These are phyloP conservation scores for Daldinia sp. DNA, from an alignment of 2,329 filamentous ascomycete species.

Conservation along the genomic window DNA sequence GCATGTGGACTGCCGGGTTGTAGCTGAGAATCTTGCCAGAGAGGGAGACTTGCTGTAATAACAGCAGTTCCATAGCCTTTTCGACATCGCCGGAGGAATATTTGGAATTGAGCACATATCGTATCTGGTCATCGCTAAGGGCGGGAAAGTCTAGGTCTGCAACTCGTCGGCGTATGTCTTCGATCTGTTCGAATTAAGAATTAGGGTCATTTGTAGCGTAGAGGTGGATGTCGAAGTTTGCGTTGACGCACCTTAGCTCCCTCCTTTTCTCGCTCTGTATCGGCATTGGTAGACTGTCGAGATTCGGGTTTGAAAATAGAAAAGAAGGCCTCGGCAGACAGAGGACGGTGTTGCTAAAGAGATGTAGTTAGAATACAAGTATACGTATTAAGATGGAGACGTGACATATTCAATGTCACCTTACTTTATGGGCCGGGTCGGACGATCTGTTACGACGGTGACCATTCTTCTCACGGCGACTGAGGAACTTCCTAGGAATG, in stretches of 20 bases:
- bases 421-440: conserved; percentile 66
- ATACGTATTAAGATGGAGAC: conserved; percentile 16
- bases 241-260: conserved; percentile 54
- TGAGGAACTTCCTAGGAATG: conserved; percentile 74
- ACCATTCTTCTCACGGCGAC: conserved; percentile 74
- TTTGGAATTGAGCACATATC: conserved; percentile 67
- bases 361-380: conserved; percentile 23
- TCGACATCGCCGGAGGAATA: conserved; percentile 78
- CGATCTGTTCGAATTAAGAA: conserved; percentile 48
- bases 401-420: conserved; percentile 22
- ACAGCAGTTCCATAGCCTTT: conserved; percentile 80
- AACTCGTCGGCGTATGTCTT: conserved; percentile 51
- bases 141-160: conserved; percentile 59
- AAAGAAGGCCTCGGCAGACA: conserved; percentile 69
- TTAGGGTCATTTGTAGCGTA: conserved; percentile 17
- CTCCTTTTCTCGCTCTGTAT: conserved; percentile 61
- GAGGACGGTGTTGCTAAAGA: conserved; percentile 60
- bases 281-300: conserved; percentile 64
- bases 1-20: conserved; percentile 76
- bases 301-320: conserved; percentile 73
- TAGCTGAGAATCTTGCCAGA: conserved; percentile 83
- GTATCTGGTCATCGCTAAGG: conserved; percentile 68
- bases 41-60: conserved; percentile 83
- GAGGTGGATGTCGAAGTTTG: background rate
- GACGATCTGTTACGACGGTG: conserved; percentile 68